phyloP scores from a whole-genome alignment of 208 protist genomes.

The Leishmania gerbilli region DNA sequence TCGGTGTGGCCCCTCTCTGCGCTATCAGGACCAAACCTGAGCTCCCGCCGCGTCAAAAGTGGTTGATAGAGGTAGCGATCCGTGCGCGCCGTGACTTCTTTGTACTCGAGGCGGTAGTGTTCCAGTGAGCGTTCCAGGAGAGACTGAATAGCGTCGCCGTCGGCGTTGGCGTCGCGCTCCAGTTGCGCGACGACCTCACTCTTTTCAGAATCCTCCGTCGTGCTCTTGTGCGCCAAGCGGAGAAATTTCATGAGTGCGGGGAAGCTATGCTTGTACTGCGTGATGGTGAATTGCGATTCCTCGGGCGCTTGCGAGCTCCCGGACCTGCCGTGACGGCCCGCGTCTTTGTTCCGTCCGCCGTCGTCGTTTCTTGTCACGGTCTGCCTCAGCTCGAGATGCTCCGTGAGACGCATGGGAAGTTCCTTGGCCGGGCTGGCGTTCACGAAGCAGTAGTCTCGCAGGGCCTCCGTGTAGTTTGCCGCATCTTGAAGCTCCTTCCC shows the following conservation, averaged over 20 bases:
- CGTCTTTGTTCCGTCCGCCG: background rate
- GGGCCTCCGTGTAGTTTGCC: conserved; percentile 47
- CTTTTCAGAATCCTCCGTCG: background rate
- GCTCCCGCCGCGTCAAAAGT: conserved; percentile 21
- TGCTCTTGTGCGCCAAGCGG: background rate
- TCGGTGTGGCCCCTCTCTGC: conserved; percentile 10
- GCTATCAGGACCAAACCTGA: conserved; percentile 1
- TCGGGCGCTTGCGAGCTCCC: background rate
- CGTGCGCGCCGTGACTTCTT: conserved; percentile 28
- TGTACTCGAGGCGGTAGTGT: conserved; percentile 42
- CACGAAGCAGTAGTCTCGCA: conserved; percentile 38
- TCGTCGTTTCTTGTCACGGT: conserved; percentile 12
- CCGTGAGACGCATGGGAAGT: conserved; percentile 23
- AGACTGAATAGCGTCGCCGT: conserved; percentile 24
- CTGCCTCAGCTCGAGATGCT: conserved; percentile 30
- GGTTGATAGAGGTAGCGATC: conserved; percentile 78
- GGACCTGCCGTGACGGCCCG: background rate
- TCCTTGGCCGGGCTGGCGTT: conserved; percentile 39
- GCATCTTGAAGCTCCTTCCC: conserved; percentile 51
- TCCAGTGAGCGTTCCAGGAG: conserved; percentile 16
- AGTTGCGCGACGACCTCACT: conserved; percentile 9
- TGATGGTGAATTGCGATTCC: conserved; percentile 21
- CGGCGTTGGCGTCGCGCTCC: conserved; percentile 10
- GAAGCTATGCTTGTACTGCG: conserved; percentile 24
- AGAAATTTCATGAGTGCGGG: conserved; percentile 8